A percentile compares a stretch with the other conserved stretches of the same genome.
Evolutionary conservation across 257 asterid genomes (phyloP).

Genomic region (Anisodus tanguticus): DNA sequence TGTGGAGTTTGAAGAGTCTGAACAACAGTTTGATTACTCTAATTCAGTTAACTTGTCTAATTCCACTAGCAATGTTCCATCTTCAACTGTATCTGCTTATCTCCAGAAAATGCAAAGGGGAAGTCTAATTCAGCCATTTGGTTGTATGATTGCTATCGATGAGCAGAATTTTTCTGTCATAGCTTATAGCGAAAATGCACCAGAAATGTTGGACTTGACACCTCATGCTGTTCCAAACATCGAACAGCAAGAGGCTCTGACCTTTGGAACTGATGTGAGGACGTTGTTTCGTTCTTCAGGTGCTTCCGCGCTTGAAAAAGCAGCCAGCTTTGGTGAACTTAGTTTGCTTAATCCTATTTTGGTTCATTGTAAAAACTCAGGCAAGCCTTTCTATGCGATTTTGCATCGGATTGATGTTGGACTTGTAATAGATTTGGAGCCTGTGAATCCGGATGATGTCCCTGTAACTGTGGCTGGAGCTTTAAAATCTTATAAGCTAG

Average conservation of each 20-base stretch:
- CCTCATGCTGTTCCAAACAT: conserved; percentile 70
- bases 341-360: conserved; percentile 66
- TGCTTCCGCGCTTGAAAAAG: conserved; percentile 69
- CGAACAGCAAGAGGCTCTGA: conserved; percentile 54
- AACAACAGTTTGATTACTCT: conserved; percentile 62
- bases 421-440: conserved; percentile 69
- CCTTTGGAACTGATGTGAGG: conserved; percentile 66
- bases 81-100: conserved; percentile 60
- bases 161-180: conserved; percentile 46
- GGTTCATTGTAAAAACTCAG: conserved; percentile 58
- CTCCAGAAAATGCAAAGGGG: conserved; percentile 79
- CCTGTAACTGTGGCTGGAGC: conserved; percentile 77
- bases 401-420: conserved; percentile 70
- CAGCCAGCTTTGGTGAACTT: conserved; percentile 59
- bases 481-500: conserved; percentile 70
- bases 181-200: conserved; percentile 64
- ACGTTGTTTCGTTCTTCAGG: conserved; percentile 58
- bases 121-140: conserved; percentile 73
- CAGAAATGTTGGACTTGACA: conserved; percentile 65
- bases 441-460: conserved; percentile 63
- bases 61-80: conserved; percentile 51
- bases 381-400: conserved; percentile 76
- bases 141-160: conserved; percentile 64
- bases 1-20: conserved; percentile 60
- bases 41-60: conserved; percentile 52